phyloP scores from a whole-genome alignment of 495 filamentous ascomycete species.

The Cenococcum geophilum region DNA sequence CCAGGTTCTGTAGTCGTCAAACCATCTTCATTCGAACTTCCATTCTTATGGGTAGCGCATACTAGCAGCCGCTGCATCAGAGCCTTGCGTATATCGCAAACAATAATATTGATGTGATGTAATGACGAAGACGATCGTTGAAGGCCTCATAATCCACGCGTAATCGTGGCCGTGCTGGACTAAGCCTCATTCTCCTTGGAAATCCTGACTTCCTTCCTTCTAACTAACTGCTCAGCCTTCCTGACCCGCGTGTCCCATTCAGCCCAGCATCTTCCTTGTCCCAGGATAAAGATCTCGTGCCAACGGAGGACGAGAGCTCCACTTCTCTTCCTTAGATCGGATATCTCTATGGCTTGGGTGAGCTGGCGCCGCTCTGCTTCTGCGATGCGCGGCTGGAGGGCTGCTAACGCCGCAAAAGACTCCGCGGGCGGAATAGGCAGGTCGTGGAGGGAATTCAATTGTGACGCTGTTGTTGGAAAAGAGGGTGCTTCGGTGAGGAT shows the following conservation, averaged over 20 bases:
- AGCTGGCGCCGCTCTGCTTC: constrained; percentile 59
- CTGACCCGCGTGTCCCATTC: constrained; percentile 66
- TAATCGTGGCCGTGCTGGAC: no score
- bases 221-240: constrained; percentile 59
- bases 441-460: constrained; percentile 72
- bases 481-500: constrained; percentile 67
- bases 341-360: constrained; percentile 64
- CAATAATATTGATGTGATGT: no score
- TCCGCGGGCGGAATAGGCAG: constrained; percentile 66
- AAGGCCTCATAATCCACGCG: no score
- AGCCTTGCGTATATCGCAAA: no score
- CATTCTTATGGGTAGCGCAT: no score
- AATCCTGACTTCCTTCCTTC: constrained; percentile 48
- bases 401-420: constrained; percentile 59
- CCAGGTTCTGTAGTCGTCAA: neutral
- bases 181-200: constrained; percentile 30
- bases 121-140: no score
- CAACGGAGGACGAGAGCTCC: constrained; percentile 68
- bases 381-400: constrained; percentile 64
- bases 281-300: constrained; percentile 69
- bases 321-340: constrained; percentile 64
- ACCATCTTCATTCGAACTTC: no score
- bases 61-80: no score
- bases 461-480: constrained; percentile 71
- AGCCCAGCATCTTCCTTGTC: constrained; percentile 63